These are phyloP conservation scores for Sanghuangporus weigelae DNA, from an alignment of 1,284 basidiomycete genomes.

Conservation along the genomic window DNA sequence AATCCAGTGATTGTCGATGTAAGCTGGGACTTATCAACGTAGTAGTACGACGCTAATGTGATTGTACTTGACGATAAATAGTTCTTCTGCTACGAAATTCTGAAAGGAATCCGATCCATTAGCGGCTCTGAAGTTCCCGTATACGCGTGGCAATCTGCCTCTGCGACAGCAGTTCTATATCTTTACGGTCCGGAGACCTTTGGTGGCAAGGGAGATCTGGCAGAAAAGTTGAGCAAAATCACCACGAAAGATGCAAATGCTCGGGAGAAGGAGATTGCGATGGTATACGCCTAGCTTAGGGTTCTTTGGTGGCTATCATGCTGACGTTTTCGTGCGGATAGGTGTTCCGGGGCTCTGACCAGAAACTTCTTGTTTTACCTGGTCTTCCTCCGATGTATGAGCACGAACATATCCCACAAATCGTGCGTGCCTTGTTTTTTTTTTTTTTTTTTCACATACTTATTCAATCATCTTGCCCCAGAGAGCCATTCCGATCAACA, in stretches of 20 bases:
- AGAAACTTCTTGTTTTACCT: background rate
- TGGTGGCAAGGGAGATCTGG: conserved; percentile 11
- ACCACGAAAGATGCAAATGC: background rate
- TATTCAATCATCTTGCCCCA: background rate
- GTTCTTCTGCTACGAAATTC: conserved; percentile 6
- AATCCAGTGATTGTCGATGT: conserved; percentile 13
- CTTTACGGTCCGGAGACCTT: conserved; percentile 7
- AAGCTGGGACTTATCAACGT: background rate
- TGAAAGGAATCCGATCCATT: background rate
- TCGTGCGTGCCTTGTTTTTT: background rate
- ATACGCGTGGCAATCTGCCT: conserved; percentile 10
- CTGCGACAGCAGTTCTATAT: background rate
- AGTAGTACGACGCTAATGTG: background rate
- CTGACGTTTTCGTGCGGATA: background rate
- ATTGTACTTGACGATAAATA: background rate
- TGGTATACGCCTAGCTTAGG: background rate
- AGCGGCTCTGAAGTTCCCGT: conserved; percentile 9
- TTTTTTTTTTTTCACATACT: background rate
- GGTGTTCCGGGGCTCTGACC: background rate
- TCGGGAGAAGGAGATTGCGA: background rate
- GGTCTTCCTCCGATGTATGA: conserved; percentile 16
- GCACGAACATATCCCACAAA: conserved; percentile 9
- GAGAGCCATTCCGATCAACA: background rate
- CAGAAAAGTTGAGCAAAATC: conserved; percentile 6
- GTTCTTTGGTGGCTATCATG: too few relatives aligned